Percentiles rank a stretch among this genome's conserved stretches.
These are phyloP conservation scores for Rhynchospora breviuscula DNA, from an alignment of 176 grass and related monocot species.

Conservation along the genomic window DNA sequence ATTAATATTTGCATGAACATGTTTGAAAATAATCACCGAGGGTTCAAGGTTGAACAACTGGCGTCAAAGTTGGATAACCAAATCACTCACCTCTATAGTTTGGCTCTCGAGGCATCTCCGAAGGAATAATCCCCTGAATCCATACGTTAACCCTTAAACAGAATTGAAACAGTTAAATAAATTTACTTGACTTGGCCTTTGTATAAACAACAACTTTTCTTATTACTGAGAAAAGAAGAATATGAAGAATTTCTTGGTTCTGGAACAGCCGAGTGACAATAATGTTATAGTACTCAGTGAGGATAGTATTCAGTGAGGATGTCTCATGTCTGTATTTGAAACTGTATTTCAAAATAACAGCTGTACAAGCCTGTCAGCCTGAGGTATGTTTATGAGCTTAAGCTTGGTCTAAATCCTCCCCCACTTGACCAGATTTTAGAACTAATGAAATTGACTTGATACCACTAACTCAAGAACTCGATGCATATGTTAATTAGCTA, in stretches of 20 bases:
- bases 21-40: slow-evolving; percentile 25
- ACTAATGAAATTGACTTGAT: not conserved
- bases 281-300: not conserved
- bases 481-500: too few species aligned
- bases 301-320: not conserved
- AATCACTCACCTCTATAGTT: slow-evolving; percentile 41
- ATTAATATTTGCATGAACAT: slow-evolving; percentile 37
- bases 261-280: not conserved
- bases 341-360: not conserved
- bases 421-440: not conserved
- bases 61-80: slow-evolving; percentile 49
- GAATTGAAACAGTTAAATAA: not conserved
- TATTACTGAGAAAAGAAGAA: too few species aligned
- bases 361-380: not conserved
- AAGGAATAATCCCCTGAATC: slow-evolving; percentile 11
- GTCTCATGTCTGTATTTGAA: not conserved
- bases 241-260: not conserved
- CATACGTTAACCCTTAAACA: not conserved
- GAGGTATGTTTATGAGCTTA: not conserved
- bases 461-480: too few species aligned
- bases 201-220: not conserved
- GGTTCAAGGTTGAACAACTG: slow-evolving; percentile 31
- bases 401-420: not conserved
- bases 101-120: not conserved
- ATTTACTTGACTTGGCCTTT: not conserved